phyloP scores from a whole-genome alignment of 176 grass and related monocot species.

The Carex pumila region DNA sequence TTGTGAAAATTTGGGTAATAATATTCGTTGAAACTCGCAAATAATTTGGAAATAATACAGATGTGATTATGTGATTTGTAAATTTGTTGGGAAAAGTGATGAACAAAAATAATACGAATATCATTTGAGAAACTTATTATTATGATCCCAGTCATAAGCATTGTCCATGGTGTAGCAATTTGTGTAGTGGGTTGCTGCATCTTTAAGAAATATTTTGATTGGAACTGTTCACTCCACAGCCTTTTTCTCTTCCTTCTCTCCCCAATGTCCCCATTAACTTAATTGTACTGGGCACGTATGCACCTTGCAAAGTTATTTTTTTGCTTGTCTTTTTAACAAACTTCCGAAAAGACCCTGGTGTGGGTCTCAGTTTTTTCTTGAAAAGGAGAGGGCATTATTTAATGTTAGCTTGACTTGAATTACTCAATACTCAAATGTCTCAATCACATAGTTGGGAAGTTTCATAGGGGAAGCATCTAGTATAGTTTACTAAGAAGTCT shows the following conservation, averaged over 20 bases:
- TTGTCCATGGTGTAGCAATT: neutral
- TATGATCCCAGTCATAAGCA: neutral
- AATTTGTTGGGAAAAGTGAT: neutral
- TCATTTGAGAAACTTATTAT: neutral
- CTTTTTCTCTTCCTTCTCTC: neutral
- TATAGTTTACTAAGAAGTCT: neutral
- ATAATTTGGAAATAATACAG: neutral
- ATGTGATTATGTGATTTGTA: neutral
- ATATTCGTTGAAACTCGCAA: neutral
- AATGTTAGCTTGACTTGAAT: neutral
- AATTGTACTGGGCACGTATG: neutral
- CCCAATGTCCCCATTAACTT: neutral
- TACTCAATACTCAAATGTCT: too few species aligned
- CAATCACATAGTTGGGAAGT: neutral
- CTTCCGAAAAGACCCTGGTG: neutral
- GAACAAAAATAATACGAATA: neutral
- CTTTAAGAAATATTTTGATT: neutral
- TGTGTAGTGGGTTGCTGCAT: neutral
- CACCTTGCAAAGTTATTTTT: neutral
- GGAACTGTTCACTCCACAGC: neutral
- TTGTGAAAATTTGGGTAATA: neutral
- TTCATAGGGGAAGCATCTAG: neutral
- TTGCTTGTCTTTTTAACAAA: neutral
- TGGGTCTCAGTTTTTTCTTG: neutral
- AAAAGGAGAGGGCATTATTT: neutral